phyloP scores from a whole-genome alignment of 140 eudicot genomes.

The Cichorium intybus region DNA sequence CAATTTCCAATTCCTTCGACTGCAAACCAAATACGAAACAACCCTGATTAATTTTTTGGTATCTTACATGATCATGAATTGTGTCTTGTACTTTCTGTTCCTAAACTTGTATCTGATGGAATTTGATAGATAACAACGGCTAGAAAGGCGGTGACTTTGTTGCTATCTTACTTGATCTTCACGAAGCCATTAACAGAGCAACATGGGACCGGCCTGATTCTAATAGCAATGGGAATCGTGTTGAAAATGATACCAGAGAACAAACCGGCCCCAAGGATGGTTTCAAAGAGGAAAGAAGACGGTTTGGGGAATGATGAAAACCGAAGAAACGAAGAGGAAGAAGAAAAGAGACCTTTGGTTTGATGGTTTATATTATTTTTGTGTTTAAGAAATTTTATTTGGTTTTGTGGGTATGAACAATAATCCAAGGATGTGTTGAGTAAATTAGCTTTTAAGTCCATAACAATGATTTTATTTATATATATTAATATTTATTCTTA shows the following conservation, averaged over 20 bases:
- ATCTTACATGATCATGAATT: background rate
- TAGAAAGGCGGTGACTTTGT: slow-evolving; percentile 86
- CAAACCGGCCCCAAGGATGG: slow-evolving; percentile 40
- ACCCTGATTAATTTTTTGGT: background rate
- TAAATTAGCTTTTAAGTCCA: slow-evolving; percentile 15
- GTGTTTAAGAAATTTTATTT: slow-evolving; percentile 16
- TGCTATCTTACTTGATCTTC: slow-evolving; percentile 81
- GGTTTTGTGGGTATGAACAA: slow-evolving; percentile 20
- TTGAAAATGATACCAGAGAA: slow-evolving; percentile 78
- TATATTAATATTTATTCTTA: background rate
- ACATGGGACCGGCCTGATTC: slow-evolving; percentile 74
- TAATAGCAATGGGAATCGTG: slow-evolving; percentile 78
- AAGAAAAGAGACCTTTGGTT: slow-evolving; percentile 62
- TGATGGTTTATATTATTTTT: slow-evolving; percentile 17
- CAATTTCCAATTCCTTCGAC: background rate
- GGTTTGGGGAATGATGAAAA: slow-evolving; percentile 19
- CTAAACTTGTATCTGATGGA: slow-evolving; percentile 2
- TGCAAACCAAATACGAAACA: too few relatives aligned
- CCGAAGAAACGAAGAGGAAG: slow-evolving; percentile 47
- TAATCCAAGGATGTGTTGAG: background rate
- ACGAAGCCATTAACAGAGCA: slow-evolving; percentile 89
- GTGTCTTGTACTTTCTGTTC: background rate
- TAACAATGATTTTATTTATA: slow-evolving; percentile 19
- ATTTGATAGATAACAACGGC: slow-evolving; percentile 75
- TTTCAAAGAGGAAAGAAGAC: slow-evolving; percentile 11